Percentiles rank a stretch among this genome's conserved stretches.
Evolutionary conservation across 495 filamentous ascomycete genomes (phyloP).

Genomic region (Penicillium verhagenii): DNA sequence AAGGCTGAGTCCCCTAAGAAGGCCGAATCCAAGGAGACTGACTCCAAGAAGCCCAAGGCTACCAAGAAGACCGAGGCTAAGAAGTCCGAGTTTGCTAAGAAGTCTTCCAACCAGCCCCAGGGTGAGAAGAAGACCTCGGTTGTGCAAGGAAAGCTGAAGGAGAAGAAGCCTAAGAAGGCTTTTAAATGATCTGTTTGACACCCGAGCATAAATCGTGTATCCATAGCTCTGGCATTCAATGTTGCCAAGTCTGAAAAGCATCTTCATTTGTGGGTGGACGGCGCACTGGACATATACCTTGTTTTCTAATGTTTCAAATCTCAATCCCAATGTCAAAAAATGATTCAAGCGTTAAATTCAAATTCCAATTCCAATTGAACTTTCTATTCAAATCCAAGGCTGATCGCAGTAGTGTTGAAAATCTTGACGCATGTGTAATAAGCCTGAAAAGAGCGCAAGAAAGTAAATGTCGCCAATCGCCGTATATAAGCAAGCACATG

Average conservation of each 20-base stretch:
- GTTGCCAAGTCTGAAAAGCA: slow-evolving; percentile 31
- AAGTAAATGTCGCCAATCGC: background rate
- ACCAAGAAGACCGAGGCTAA: slow-evolving; percentile 6
- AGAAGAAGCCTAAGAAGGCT: slow-evolving; percentile 41
- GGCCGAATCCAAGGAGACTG: slow-evolving; percentile 8
- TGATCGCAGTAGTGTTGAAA: background rate
- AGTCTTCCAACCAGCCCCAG: slow-evolving; percentile 10
- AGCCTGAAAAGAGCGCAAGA: background rate
- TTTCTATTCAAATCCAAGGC: background rate
- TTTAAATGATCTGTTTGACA: slow-evolving; percentile 30
- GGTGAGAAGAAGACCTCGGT: background rate
- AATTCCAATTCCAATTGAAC: background rate
- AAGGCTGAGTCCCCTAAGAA: slow-evolving; percentile 7
- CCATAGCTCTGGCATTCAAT: slow-evolving; percentile 26
- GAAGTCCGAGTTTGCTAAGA: background rate
- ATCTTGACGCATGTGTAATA: background rate
- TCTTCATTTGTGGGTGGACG: slow-evolving; percentile 28
- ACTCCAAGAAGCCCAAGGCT: background rate
- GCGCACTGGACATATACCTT: slow-evolving; percentile 32
- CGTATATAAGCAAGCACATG: background rate
- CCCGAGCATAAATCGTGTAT: slow-evolving; percentile 25
- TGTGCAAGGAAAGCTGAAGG: slow-evolving; percentile 15
- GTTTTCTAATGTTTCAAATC: background rate
- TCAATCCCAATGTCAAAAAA: slow-evolving; percentile 2
- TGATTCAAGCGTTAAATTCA: background rate